Conservation (phyloP, 495 filamentous ascomycete species). For the Paragyromitra xinjiangensis region DNA sequence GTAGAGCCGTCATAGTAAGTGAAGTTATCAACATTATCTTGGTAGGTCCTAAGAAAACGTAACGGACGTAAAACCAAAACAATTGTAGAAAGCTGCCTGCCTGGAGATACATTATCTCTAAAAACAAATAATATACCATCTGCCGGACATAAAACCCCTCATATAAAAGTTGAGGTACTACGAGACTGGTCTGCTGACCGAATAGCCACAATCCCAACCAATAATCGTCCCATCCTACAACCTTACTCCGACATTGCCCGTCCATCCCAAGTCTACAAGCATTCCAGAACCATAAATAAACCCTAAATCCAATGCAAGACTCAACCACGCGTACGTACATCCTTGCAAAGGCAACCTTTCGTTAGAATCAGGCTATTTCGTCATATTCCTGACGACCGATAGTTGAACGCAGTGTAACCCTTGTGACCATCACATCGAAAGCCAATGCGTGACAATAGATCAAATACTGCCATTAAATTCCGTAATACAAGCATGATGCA, state of each 20-base stretch:
- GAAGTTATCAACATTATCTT: neutral
- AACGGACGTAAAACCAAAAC: neutral
- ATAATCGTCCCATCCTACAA: neutral
- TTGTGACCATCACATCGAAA: neutral
- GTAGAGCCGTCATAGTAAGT: neutral
- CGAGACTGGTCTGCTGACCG: neutral
- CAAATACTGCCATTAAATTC: neutral
- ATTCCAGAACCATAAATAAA: neutral
- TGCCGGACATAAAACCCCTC: neutral
- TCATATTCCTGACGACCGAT: neutral
- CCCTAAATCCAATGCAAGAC: neutral
- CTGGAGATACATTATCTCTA: neutral
- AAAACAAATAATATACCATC: neutral
- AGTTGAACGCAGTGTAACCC: neutral
- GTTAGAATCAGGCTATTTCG: neutral
- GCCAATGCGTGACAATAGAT: neutral
- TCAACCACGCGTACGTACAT: neutral
- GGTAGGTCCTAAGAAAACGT: neutral
- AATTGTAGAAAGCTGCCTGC: neutral
- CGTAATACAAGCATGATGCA: neutral
- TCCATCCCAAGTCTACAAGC: neutral
- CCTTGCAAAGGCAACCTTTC: neutral
- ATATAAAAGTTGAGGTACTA: neutral
- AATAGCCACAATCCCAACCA: neutral
- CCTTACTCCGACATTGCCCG: neutral